These are phyloP conservation scores for Suillus subaureus DNA, from an alignment of 768 basidiomycete genomes.

Conservation along the genomic window DNA sequence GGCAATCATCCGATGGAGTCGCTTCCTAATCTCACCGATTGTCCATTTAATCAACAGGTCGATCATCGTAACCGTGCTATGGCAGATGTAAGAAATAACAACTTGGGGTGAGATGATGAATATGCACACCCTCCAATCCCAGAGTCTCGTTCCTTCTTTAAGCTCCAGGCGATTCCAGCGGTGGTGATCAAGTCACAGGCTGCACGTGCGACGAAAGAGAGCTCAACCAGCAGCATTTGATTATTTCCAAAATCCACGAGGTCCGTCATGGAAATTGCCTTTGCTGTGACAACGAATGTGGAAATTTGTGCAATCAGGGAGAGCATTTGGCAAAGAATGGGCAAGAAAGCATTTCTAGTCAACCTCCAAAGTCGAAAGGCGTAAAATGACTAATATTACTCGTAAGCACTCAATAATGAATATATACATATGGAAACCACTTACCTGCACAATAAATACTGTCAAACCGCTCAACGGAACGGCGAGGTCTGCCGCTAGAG, in stretches of 20 bases:
- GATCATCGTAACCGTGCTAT: background rate
- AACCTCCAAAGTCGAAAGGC: conserved; percentile 8
- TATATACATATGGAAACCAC: background rate
- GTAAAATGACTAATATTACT: conserved; percentile 4
- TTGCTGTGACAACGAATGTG: background rate
- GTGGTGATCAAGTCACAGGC: conserved; percentile 10
- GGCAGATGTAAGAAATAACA: background rate
- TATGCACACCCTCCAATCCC: background rate
- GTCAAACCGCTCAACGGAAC: background rate
- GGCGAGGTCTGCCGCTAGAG: background rate
- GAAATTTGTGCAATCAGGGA: background rate
- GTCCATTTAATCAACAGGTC: background rate
- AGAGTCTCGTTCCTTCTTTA: background rate
- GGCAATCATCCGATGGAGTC: background rate
- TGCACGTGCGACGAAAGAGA: background rate
- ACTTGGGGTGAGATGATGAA: background rate
- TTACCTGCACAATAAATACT: conserved; percentile 5
- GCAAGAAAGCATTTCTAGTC: conserved; percentile 1
- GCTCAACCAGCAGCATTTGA: background rate
- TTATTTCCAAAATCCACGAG: background rate
- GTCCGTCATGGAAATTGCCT: background rate
- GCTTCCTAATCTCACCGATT: background rate
- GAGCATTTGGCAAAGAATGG: background rate
- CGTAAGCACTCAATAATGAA: background rate
- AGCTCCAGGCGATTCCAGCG: conserved; percentile 1